These are phyloP conservation scores for Clonostachys sp. DNA, from an alignment of 2,329 filamentous ascomycete species.

Conservation along the genomic window DNA sequence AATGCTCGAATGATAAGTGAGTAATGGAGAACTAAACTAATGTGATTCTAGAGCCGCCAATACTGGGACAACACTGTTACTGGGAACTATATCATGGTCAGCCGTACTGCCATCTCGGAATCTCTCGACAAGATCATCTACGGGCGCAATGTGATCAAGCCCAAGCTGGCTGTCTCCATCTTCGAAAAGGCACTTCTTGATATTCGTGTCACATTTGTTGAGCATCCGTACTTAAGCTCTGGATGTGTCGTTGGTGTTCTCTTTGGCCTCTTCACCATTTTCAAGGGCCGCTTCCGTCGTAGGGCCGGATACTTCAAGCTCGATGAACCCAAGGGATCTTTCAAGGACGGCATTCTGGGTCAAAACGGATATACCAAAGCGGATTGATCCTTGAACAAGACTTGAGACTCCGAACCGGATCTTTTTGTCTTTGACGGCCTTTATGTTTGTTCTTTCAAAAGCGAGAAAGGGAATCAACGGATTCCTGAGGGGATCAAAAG, in stretches of 20 bases:
- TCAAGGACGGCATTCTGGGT: slow-evolving; percentile 64
- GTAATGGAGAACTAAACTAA: slow-evolving; percentile 20
- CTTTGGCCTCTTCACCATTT: slow-evolving; percentile 38
- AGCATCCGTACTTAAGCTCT: slow-evolving; percentile 55
- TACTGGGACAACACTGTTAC: slow-evolving; percentile 94
- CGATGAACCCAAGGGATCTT: slow-evolving; percentile 45
- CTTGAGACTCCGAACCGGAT: neutral
- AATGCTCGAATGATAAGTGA: neutral
- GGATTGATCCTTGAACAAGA: slow-evolving; percentile 13
- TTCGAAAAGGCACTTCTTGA: slow-evolving; percentile 70
- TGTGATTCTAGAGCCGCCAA: slow-evolving; percentile 64
- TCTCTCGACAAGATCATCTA: slow-evolving; percentile 70
- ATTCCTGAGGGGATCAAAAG: no score
- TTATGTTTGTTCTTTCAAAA: neutral
- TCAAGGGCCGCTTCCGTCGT: slow-evolving; percentile 52
- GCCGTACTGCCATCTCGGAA: slow-evolving; percentile 85
- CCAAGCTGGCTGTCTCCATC: slow-evolving; percentile 72
- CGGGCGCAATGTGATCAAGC: slow-evolving; percentile 64
- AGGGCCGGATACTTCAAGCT: slow-evolving; percentile 58
- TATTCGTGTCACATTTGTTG: slow-evolving; percentile 50
- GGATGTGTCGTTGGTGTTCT: slow-evolving; percentile 53
- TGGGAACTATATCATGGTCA: slow-evolving; percentile 84
- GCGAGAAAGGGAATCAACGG: no score
- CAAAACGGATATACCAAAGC: slow-evolving; percentile 26
- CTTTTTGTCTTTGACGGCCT: slow-evolving; percentile 3